A percentile compares a stretch with the other conserved stretches of the same genome.
Conservation (phyloP, 768 basidiomycete genomes). For the Lactarius akahatsu region DNA sequence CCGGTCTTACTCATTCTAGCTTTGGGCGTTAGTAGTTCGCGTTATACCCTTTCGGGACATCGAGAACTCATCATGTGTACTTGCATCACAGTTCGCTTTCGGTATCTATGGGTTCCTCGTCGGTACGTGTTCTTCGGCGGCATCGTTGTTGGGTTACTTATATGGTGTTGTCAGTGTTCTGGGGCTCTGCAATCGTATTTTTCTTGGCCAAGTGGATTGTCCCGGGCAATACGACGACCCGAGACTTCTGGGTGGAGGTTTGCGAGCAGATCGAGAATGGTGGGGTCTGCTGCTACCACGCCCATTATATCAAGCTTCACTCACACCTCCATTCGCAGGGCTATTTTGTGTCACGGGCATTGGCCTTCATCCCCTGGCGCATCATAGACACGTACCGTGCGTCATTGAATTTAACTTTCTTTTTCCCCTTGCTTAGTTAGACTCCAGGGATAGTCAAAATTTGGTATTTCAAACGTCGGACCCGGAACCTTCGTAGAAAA, state of each 20-base stretch:
- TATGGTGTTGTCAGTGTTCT: slow-evolving; percentile 55
- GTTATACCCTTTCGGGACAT: background rate
- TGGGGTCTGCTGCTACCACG: slow-evolving; percentile 30
- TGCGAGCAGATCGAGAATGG: slow-evolving; percentile 77
- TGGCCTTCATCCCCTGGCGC: slow-evolving; percentile 74
- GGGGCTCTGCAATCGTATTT: slow-evolving; percentile 82
- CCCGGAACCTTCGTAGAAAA: slow-evolving; percentile 54
- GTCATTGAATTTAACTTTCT: slow-evolving; percentile 9
- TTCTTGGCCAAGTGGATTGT: slow-evolving; percentile 70
- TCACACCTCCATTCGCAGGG: slow-evolving; percentile 39
- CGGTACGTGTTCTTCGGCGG: slow-evolving; percentile 41
- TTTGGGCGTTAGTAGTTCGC: slow-evolving; percentile 54
- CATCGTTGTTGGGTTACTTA: background rate
- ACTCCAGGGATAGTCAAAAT: slow-evolving; percentile 65
- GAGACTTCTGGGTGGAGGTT: slow-evolving; percentile 82
- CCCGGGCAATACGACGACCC: slow-evolving; percentile 61
- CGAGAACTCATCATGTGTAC: background rate
- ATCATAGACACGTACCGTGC: slow-evolving; percentile 73
- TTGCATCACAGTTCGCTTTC: slow-evolving; percentile 47
- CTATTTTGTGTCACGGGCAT: slow-evolving; percentile 81
- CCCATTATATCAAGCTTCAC: slow-evolving; percentile 1
- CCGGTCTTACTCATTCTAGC: slow-evolving; percentile 40
- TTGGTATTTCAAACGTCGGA: slow-evolving; percentile 67
- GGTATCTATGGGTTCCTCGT: slow-evolving; percentile 78
- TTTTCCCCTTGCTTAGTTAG: background rate